These are phyloP conservation scores for Fraxinus velutina DNA, from an alignment of 305 asterid species.

Conservation along the genomic window DNA sequence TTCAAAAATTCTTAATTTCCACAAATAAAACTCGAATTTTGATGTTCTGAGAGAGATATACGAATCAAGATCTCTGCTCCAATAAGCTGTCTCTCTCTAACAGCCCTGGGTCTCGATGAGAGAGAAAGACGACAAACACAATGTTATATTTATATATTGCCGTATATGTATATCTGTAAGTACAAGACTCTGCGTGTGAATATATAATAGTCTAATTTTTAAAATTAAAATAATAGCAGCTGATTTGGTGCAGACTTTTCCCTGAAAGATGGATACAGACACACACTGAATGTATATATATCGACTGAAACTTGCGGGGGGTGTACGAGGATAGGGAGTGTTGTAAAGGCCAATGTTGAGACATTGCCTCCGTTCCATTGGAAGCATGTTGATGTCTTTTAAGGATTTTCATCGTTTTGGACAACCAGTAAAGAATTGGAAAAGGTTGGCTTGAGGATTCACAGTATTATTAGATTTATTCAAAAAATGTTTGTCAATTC, in stretches of 20 bases:
- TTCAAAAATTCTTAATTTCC: conserved; percentile 22
- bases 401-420: background rate
- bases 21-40: conserved; percentile 16
- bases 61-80: conserved; percentile 70
- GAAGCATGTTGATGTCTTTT: background rate
- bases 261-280: background rate
- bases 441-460: background rate
- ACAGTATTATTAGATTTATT: background rate
- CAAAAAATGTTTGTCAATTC: background rate
- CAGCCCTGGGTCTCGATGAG: conserved; percentile 44
- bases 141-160: background rate
- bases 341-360: background rate
- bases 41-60: conserved; percentile 14
- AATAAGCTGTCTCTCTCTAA: conserved; percentile 7
- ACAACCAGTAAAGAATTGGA: background rate
- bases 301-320: background rate
- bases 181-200: background rate
- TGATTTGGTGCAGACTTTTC: background rate
- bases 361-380: background rate
- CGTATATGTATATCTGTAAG: background rate
- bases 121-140: conserved; percentile 37
- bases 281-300: background rate
- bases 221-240: background rate
- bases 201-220: background rate
- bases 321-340: background rate